These are phyloP conservation scores for Xylariomycetidae sp. DNA, from an alignment of 2,329 filamentous ascomycete genomes.

Conservation along the genomic window DNA sequence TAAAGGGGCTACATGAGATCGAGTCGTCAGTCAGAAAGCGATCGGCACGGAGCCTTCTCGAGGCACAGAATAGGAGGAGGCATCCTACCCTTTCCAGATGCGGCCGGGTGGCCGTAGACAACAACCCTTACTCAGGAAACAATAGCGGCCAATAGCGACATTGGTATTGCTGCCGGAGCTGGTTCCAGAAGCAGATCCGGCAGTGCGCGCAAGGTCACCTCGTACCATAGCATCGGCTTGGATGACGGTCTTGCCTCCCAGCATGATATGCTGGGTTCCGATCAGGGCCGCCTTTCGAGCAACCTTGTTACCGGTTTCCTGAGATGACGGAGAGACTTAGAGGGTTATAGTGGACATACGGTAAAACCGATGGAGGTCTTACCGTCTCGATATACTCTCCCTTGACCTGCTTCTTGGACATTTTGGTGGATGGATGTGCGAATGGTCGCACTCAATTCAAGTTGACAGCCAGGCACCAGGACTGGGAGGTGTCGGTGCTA, in stretches of 20 bases:
- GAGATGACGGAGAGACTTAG: constrained; percentile 1
- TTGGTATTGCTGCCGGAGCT: constrained; percentile 52
- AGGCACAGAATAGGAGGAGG: too few species aligned
- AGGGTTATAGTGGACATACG: background rate
- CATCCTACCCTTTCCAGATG: constrained; percentile 70
- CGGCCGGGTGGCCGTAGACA: constrained; percentile 80
- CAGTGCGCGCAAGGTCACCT: constrained; percentile 71
- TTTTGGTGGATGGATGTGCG: too few species aligned
- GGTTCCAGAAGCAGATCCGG: constrained; percentile 39
- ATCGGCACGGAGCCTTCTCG: too few species aligned
- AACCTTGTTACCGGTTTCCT: constrained; percentile 99
- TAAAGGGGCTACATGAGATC: constrained; percentile 47
- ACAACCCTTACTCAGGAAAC: constrained; percentile 75
- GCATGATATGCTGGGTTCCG: constrained; percentile 95
- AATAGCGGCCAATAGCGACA: constrained; percentile 87
- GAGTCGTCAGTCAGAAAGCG: background rate
- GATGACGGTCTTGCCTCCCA: constrained; percentile 93
- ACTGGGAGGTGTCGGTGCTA: too few species aligned
- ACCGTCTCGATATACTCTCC: constrained; percentile 98
- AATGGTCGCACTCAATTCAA: too few species aligned
- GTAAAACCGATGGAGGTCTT: constrained; percentile 24
- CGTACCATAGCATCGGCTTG: constrained; percentile 92
- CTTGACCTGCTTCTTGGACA: constrained; percentile 74
- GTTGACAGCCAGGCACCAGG: too few species aligned
- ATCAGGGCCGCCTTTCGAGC: constrained; percentile 87